Evolutionary conservation across 257 asterid species (phyloP).

Genomic region (Scutellaria galericulata): DNA sequence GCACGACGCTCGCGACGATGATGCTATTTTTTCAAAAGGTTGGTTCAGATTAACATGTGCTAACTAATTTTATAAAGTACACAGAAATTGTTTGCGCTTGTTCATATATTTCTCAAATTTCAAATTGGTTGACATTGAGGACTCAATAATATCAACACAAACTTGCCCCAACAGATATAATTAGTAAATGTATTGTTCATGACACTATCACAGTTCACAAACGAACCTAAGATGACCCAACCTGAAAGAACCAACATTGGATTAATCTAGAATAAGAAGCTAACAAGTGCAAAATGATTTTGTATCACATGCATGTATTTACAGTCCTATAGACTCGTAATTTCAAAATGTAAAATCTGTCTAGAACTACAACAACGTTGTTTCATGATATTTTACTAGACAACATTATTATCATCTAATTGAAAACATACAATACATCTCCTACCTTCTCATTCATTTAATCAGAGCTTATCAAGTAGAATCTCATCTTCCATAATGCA

Average conservation of each 20-base stretch:
- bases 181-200: background rate
- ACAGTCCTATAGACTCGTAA: background rate
- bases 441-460: too few species aligned
- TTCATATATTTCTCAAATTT: too few species aligned
- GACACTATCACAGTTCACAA: background rate
- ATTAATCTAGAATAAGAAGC: background rate
- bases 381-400: background rate
- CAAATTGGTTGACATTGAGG: constrained; percentile 16
- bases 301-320: background rate
- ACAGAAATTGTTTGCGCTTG: too few species aligned
- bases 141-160: constrained; percentile 9
- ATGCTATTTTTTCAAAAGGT: too few species aligned
- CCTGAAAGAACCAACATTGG: background rate
- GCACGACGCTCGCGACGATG: too few species aligned
- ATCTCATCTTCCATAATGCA: too few species aligned
- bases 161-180: background rate
- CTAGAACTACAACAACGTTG: background rate
- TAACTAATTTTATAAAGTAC: too few species aligned
- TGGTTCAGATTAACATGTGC: too few species aligned
- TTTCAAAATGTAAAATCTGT: background rate
- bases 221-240: background rate
- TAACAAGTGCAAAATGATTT: constrained; percentile 1
- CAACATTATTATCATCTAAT: too few species aligned
- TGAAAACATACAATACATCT: too few species aligned
- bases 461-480: too few species aligned